A percentile compares a stretch with the other conserved stretches of the same genome.
Conservation (phyloP, 2,329 filamentous ascomycete species). For the Colletotrichum theobromicola region DNA sequence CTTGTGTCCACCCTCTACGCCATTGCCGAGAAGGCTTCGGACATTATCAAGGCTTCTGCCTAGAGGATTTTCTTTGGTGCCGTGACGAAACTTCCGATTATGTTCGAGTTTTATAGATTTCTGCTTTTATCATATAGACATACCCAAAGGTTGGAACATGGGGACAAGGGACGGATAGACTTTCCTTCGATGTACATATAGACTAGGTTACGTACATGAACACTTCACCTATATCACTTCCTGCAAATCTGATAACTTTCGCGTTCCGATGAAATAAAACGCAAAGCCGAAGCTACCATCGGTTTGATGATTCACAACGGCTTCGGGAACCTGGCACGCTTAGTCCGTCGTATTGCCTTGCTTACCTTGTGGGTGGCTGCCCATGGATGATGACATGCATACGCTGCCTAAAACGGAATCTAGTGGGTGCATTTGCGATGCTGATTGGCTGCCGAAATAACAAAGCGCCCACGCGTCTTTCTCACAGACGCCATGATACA, state of each 20-base stretch:
- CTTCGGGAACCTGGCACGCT: accelerated
- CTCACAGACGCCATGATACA: background rate
- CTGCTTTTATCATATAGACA: background rate
- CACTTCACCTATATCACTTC: background rate
- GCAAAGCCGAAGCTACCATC: accelerated
- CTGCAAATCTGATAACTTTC: background rate
- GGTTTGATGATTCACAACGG: background rate
- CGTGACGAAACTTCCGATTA: background rate
- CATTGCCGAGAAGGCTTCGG: constrained; percentile 51
- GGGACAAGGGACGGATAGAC: background rate
- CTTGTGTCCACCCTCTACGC: constrained; percentile 59
- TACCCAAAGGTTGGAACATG: background rate
- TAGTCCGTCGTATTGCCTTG: accelerated
- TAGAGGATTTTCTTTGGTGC: background rate
- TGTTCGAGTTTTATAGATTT: background rate
- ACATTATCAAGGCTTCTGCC: constrained; percentile 29
- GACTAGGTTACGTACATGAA: background rate
- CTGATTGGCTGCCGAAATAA: background rate
- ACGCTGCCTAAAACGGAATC: background rate
- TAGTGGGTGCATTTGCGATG: background rate
- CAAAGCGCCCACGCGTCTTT: background rate
- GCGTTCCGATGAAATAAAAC: background rate
- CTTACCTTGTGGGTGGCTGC: background rate
- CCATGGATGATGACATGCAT: background rate
- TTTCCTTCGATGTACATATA: background rate